Conservation (phyloP, 257 asterid species). For the Phtheirospermum japonicum region DNA sequence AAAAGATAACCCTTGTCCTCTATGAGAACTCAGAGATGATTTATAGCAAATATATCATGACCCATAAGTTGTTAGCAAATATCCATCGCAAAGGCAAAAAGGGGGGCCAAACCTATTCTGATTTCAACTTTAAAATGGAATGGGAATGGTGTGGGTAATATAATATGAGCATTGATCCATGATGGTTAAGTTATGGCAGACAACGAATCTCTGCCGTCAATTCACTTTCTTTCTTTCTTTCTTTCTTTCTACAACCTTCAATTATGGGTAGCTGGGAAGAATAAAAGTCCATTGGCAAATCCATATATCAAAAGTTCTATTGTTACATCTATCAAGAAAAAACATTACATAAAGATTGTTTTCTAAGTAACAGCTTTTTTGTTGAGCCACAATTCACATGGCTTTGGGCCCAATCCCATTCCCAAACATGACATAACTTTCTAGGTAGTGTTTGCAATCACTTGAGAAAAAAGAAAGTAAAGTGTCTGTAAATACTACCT, state of each 20-base stretch:
- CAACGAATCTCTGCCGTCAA: conserved; percentile 40
- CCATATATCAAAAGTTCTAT: too few relatives aligned
- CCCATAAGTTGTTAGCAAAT: not conserved
- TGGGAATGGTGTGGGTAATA: too few relatives aligned
- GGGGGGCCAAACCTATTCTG: not conserved
- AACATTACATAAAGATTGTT: too few relatives aligned
- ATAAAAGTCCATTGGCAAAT: not conserved
- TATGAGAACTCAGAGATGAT: too few relatives aligned
- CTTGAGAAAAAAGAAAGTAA: too few relatives aligned
- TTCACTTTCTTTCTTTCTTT: not conserved
- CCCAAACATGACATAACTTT: too few relatives aligned
- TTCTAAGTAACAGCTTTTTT: not conserved
- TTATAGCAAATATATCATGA: too few relatives aligned
- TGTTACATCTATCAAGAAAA: too few relatives aligned
- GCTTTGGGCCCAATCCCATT: conserved; percentile 4
- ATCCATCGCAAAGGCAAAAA: conserved; percentile 12
- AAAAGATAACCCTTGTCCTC: too few relatives aligned
- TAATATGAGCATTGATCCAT: conserved; percentile 24
- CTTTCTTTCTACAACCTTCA: not conserved
- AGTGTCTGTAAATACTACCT: too few relatives aligned
- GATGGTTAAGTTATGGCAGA: conserved; percentile 31
- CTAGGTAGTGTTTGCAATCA: too few relatives aligned
- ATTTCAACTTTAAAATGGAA: too few relatives aligned
- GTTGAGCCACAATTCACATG: conserved; percentile 28
- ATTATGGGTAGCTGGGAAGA: not conserved